Conservation (phyloP, 2,329 filamentous ascomycete species). For the Microdochium paspali region DNA sequence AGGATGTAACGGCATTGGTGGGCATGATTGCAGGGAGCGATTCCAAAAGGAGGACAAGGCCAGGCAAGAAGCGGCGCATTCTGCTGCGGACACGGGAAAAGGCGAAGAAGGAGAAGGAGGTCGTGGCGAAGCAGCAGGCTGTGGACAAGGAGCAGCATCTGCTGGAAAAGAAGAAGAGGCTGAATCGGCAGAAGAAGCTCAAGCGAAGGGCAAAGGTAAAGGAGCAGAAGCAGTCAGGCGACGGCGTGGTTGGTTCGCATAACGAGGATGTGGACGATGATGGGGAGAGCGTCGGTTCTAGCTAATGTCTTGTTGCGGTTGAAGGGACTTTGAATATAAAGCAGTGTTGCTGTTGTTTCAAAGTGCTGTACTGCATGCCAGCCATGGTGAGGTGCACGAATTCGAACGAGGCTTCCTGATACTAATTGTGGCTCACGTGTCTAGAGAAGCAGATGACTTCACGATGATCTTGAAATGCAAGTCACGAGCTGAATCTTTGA, state of each 20-base stretch:
- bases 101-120: conserved; percentile 28
- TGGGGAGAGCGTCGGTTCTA: not conserved
- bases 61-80: conserved; percentile 51
- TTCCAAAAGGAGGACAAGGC: conserved; percentile 25
- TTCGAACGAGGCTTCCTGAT: no score
- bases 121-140: conserved; percentile 26
- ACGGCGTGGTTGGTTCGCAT: not conserved
- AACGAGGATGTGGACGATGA: not conserved
- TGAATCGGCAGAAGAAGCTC: conserved; percentile 51
- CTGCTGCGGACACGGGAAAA: conserved; percentile 35
- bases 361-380: no score
- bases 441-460: no score
- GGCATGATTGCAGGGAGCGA: conserved; percentile 4
- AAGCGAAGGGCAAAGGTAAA: conserved; percentile 48
- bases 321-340: no score
- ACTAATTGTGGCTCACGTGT: no score
- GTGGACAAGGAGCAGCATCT: conserved; percentile 45
- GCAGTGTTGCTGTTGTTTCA: no score
- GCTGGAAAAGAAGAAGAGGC: conserved; percentile 51
- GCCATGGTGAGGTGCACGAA: no score
- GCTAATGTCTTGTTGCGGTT: no score
- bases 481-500: no score
- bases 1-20: conserved; percentile 2
- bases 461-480: no score
- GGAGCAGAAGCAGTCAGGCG: conserved; percentile 32